Base-by-base conservation (phyloP, 805 yeast genomes). In the Lipomyces sp. region DNA sequence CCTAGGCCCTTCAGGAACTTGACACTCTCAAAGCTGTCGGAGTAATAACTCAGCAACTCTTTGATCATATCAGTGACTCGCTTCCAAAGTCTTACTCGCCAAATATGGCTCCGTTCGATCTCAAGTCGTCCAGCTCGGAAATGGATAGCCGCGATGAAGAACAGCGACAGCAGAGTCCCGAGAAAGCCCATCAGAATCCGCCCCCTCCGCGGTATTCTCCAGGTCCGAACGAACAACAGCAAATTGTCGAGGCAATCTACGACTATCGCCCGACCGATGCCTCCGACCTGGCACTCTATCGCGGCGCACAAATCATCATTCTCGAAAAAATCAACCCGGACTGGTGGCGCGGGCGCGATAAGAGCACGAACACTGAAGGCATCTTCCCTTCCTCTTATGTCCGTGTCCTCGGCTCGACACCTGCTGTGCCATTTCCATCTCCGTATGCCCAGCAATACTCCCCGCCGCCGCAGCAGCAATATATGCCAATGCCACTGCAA, bases 351-450 rank as follows among this genome's bases (percentile, higher is more conserved):
- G 99, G 99, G 57, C 76, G 77, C 48, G 74, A 74, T 64, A 54
- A 70, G 56, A 79, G 80, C 18, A 76, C 82, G 55, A 83, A 85
- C 66, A 76, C 77, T 39, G 83, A 84, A 6, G 99, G 98, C 54
- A 87, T 93, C 75, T 93, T 95, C 80, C 99, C 99, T 7, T 80
- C 94, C 1, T 91, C 91, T 76, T 94, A 95, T 75, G 97, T 92
- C 59, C 83, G 82, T 53, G 74, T 83, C 3, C 71, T 80, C 11
- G 77, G 75, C 59, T 57, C 53, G 18, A 53, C 45, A n/a, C 6
- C 50, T 3, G 51, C 66, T 3, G 51, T 64, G 33, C 57, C 58
- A 39, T 57, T 51, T 11, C 55, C 50, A 57, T 59, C 63, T 37
- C 39, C 61, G 56, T 63, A 71, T 61, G 33, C 64, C 53, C 29